Conservation (phyloP, 1,284 basidiomycete species). For the Malassezia brasiliensis region DNA sequence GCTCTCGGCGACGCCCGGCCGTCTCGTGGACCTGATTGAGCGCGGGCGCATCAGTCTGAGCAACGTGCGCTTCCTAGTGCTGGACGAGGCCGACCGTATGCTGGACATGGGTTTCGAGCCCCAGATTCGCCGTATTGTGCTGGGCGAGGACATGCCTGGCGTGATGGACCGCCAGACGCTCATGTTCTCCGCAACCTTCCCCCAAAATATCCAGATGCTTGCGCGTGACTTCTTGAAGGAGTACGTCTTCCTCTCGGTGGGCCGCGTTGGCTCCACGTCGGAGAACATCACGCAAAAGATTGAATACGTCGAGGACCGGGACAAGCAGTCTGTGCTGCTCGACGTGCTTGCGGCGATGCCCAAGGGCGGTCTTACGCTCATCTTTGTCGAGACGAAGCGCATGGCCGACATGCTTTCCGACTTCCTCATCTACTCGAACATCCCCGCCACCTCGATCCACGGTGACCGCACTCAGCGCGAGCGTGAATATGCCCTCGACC, state of each 20-base stretch:
- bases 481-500: conserved; percentile 86
- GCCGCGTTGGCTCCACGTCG: conserved; percentile 92
- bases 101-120: conserved; percentile 99
- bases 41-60: conserved; percentile 90
- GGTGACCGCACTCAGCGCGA: conserved; percentile 96
- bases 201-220: conserved; percentile 94
- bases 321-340: conserved; percentile 92
- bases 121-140: conserved; percentile 94
- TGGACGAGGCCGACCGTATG: conserved; percentile 99
- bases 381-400: conserved; percentile 98
- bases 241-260: conserved; percentile 96
- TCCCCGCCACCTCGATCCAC: conserved; percentile 89
- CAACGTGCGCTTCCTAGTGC: conserved; percentile 93
- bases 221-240: conserved; percentile 73
- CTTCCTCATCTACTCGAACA: conserved; percentile 74
- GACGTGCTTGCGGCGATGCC: conserved; percentile 77
- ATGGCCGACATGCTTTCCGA: conserved; percentile 98
- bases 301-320: conserved; percentile 93
- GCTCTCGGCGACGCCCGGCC: conserved; percentile 93
- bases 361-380: conserved; percentile 70
- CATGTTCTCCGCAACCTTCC: conserved; percentile 99
- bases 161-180: conserved; percentile 87
- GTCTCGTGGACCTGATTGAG: conserved; percentile 96
- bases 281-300: conserved; percentile 99
- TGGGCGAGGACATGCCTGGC: conserved; percentile 95